A percentile compares a stretch with the other conserved stretches of the same genome.
These are phyloP conservation scores for Delitschia confertaspora DNA, from an alignment of 495 filamentous ascomycete genomes.

Conservation along the genomic window DNA sequence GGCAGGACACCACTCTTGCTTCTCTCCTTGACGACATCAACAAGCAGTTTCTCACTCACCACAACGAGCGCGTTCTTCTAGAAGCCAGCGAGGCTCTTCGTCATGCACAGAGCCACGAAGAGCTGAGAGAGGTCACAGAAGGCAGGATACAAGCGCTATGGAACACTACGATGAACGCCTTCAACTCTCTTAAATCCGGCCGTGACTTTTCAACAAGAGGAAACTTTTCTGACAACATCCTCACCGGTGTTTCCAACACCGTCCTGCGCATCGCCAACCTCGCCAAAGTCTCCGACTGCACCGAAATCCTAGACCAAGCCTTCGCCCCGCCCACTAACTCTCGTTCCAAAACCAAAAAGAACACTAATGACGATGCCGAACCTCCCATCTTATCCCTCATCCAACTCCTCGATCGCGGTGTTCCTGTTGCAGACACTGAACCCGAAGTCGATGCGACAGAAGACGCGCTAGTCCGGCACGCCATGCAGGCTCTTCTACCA, in stretches of 20 bases:
- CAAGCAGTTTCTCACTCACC: slow-evolving; percentile 85
- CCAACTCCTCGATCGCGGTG: slow-evolving; percentile 56
- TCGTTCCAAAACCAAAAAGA: slow-evolving; percentile 42
- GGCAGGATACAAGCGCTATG: slow-evolving; percentile 71
- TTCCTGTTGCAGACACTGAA: slow-evolving; percentile 47
- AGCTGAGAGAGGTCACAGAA: slow-evolving; percentile 75
- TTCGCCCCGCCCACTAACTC: slow-evolving; percentile 30
- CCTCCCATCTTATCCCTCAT: slow-evolving; percentile 57
- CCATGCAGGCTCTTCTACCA: slow-evolving; percentile 64
- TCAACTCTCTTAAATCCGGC: slow-evolving; percentile 57
- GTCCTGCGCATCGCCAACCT: slow-evolving; percentile 79
- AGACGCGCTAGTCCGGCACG: slow-evolving; percentile 62
- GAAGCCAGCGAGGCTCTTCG: slow-evolving; percentile 75
- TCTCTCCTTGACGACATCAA: slow-evolving; percentile 86
- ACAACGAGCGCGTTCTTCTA: slow-evolving; percentile 71
- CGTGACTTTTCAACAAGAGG: slow-evolving; percentile 55
- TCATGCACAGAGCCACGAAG: slow-evolving; percentile 76
- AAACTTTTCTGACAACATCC: slow-evolving; percentile 49
- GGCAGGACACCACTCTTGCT: slow-evolving; percentile 73
- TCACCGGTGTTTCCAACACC: slow-evolving; percentile 66
- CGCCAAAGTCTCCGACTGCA: slow-evolving; percentile 67
- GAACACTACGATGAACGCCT: slow-evolving; percentile 67
- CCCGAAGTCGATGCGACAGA: slow-evolving; percentile 60
- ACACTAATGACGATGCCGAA: slow-evolving; percentile 27
- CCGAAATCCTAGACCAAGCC: slow-evolving; percentile 57